Conservation (phyloP, 163 green algal species). For the Chlamydomonas reinhardtii region DNA sequence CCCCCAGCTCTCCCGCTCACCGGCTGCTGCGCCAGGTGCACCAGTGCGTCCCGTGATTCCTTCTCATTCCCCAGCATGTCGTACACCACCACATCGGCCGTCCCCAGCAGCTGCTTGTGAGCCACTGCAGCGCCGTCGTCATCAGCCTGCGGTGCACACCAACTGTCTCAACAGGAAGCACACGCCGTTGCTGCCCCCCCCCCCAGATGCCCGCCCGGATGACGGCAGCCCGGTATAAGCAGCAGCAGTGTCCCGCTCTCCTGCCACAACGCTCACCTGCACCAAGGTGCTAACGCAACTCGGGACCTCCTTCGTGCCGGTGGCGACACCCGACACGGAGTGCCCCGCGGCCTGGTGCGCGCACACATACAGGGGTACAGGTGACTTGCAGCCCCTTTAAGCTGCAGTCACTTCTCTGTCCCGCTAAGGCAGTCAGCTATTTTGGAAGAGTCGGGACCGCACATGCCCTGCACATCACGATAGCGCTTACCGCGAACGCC, state of each 20-base stretch:
- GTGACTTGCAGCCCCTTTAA: background rate
- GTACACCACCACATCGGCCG: slow-evolving; percentile 65
- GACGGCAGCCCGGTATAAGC: background rate
- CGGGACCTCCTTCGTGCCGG: background rate
- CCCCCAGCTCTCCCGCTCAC: slow-evolving; percentile 30
- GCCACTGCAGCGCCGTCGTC: background rate
- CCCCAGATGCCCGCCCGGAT: background rate
- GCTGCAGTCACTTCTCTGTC: background rate
- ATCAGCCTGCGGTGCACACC: background rate
- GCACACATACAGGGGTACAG: background rate
- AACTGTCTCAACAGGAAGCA: background rate
- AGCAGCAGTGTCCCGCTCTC: background rate
- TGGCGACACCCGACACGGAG: background rate
- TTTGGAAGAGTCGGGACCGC: no score
- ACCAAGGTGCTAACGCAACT: background rate
- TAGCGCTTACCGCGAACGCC: slow-evolving; percentile 14
- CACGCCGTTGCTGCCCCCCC: background rate
- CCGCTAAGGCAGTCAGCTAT: no score
- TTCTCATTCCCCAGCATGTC: slow-evolving; percentile 62
- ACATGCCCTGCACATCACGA: no score
- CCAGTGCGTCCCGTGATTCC: slow-evolving; percentile 45
- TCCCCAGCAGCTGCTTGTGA: slow-evolving; percentile 73
- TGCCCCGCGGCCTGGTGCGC: slow-evolving; percentile 32
- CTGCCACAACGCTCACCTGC: background rate
- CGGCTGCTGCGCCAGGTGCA: slow-evolving; percentile 50